Evolutionary conservation across 495 filamentous ascomycete species (phyloP).

Genomic region (Friedmanniomyces endolithicus): DNA sequence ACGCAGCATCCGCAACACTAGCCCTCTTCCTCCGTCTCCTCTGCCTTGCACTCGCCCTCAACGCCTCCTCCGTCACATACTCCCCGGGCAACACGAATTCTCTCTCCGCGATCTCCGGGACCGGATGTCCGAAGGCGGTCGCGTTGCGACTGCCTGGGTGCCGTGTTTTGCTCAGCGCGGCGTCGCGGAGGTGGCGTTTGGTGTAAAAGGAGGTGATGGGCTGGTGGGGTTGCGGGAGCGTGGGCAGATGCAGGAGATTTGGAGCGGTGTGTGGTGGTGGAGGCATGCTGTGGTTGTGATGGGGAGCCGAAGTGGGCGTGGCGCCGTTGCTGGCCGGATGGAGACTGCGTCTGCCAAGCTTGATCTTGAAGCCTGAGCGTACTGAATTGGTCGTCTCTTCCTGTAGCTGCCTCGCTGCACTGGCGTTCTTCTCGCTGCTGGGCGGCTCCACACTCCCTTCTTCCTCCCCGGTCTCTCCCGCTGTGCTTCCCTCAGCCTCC

Average conservation of each 20-base stretch:
- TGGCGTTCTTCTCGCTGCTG: slow-evolving; percentile 60
- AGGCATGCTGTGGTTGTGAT: neutral
- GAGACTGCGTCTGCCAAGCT: slow-evolving; percentile 8
- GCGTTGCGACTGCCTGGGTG: slow-evolving; percentile 35
- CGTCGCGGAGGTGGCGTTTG: slow-evolving; percentile 62
- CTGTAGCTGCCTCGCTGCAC: slow-evolving; percentile 58
- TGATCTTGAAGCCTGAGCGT: slow-evolving; percentile 3
- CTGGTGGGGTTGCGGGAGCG: slow-evolving; percentile 29
- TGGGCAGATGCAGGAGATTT: neutral
- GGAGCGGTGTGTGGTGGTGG: no score
- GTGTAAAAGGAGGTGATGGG: slow-evolving; percentile 79
- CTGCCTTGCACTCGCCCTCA: slow-evolving; percentile 52
- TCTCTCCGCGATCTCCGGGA: slow-evolving; percentile 55
- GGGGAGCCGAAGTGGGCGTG: slow-evolving; percentile 16
- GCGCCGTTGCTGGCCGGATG: slow-evolving; percentile 21
- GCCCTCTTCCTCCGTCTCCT: slow-evolving; percentile 32
- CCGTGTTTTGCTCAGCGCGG: slow-evolving; percentile 49
- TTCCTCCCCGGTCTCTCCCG: slow-evolving; percentile 32
- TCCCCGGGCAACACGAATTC: slow-evolving; percentile 69
- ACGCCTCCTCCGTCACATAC: slow-evolving; percentile 52
- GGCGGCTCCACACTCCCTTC: slow-evolving; percentile 39
- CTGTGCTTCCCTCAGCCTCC: slow-evolving; percentile 34
- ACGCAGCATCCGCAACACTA: slow-evolving; percentile 11
- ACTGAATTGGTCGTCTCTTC: slow-evolving; percentile 48
- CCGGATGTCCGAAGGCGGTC: slow-evolving; percentile 64